Conservation (phyloP, 768 basidiomycete genomes). For the Tulasnella sp. region DNA sequence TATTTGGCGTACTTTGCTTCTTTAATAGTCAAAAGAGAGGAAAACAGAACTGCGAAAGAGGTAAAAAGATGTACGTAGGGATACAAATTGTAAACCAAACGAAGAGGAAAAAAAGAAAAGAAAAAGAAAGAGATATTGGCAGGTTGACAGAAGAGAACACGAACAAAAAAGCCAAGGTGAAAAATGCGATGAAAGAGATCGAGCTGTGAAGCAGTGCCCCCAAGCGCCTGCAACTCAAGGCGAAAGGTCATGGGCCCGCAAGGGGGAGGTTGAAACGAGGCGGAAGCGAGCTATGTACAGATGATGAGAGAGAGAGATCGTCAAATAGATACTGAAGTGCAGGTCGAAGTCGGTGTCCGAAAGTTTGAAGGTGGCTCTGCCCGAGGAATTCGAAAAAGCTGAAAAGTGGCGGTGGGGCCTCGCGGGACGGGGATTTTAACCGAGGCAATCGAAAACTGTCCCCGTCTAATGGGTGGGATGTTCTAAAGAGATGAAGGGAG, state of each 20-base stretch:
- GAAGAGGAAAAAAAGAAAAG: neutral
- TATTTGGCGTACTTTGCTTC: neutral
- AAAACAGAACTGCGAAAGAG: neutral
- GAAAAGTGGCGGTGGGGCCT: neutral
- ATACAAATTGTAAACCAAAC: conserved; percentile 4
- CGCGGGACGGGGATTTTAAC: neutral
- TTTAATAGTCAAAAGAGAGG: neutral
- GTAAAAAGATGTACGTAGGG: neutral
- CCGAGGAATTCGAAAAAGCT: neutral
- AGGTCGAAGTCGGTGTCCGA: neutral
- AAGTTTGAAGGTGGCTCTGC: neutral
- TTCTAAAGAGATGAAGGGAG: neutral
- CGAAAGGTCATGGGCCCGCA: neutral
- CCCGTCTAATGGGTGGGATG: neutral
- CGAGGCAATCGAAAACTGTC: neutral
- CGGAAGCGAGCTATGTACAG: neutral
- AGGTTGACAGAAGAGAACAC: neutral
- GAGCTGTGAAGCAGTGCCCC: conserved; percentile 1
- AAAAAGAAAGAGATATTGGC: neutral
- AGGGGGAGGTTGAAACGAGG: neutral
- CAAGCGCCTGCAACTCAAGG: neutral
- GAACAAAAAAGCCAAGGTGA: conserved; percentile 3
- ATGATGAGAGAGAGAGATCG: neutral
- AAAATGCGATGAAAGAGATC: neutral
- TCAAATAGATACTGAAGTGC: neutral